Evolutionary conservation across 495 filamentous ascomycete species (phyloP).

Genomic region (Penicillium macrosclerotiorum): DNA sequence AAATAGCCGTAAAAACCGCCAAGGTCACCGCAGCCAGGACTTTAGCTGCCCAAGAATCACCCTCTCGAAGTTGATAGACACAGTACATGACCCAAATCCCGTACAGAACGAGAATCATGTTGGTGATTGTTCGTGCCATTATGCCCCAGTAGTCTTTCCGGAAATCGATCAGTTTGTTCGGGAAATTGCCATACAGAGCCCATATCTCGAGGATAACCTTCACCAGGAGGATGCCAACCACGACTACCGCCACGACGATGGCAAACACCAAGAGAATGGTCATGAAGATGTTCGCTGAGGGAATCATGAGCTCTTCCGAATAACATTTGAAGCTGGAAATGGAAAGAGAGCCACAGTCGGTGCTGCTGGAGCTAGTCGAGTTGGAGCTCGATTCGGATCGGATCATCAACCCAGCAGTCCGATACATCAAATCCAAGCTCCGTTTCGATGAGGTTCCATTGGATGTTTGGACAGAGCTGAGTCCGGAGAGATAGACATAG

Average conservation of each 20-base stretch:
- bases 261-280: slow-evolving; percentile 86
- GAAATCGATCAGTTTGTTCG: slow-evolving; percentile 76
- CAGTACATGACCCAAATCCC: slow-evolving; percentile 96
- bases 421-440: slow-evolving; percentile 46
- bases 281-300: slow-evolving; percentile 93
- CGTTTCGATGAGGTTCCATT: slow-evolving; percentile 44
- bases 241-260: slow-evolving; percentile 80
- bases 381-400: slow-evolving; percentile 45
- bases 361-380: slow-evolving; percentile 33
- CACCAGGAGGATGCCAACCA: slow-evolving; percentile 81
- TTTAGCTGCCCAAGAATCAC: slow-evolving; percentile 96
- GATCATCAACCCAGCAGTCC: slow-evolving; percentile 45
- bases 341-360: slow-evolving; percentile 36
- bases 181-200: slow-evolving; percentile 87
- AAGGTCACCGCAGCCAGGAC: slow-evolving; percentile 80
- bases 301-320: slow-evolving; percentile 75
- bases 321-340: slow-evolving; percentile 73
- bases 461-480: slow-evolving; percentile 42
- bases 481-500: slow-evolving; percentile 69
- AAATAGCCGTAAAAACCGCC: slow-evolving; percentile 69
- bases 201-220: slow-evolving; percentile 92
- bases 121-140: slow-evolving; percentile 82
- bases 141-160: slow-evolving; percentile 95
- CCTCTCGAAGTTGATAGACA: slow-evolving; percentile 88
- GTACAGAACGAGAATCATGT: slow-evolving; percentile 89